Evolutionary conservation across 768 basidiomycete species (phyloP).

Genomic region (Termitomyces titanicus): DNA sequence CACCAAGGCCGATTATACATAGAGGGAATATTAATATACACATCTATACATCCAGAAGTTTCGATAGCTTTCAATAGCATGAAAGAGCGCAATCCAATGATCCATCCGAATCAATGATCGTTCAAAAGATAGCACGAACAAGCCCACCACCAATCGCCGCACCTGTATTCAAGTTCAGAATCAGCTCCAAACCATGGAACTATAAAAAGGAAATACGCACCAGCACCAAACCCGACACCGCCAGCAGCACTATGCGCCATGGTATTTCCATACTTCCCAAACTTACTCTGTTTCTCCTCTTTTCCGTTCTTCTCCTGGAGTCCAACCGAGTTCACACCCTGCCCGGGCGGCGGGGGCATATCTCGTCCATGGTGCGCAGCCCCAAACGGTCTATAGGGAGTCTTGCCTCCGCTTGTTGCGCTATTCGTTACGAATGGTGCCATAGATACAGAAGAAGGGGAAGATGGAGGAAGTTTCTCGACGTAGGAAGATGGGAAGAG

Average conservation of each 20-base stretch:
- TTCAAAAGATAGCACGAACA: neutral
- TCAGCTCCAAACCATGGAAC: neutral
- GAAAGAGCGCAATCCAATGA: too few relatives aligned
- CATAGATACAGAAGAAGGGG: slow-evolving; percentile 17
- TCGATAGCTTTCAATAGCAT: too few relatives aligned
- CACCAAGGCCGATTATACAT: too few relatives aligned
- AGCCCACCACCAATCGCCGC: slow-evolving; percentile 3
- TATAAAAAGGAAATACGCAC: slow-evolving; percentile 30
- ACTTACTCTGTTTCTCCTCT: slow-evolving; percentile 57
- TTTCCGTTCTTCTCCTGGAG: slow-evolving; percentile 37
- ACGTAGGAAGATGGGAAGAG: slow-evolving; percentile 80
- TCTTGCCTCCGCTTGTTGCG: slow-evolving; percentile 10
- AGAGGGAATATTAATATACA: too few relatives aligned
- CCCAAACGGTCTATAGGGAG: slow-evolving; percentile 40
- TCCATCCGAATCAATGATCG: too few relatives aligned
- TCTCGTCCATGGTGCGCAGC: slow-evolving; percentile 39
- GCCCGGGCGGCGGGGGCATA: slow-evolving; percentile 32
- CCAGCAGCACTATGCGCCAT: slow-evolving; percentile 62
- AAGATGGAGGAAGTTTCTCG: slow-evolving; percentile 40
- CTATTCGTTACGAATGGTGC: slow-evolving; percentile 9
- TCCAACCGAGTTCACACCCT: slow-evolving; percentile 36
- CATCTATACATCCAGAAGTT: too few relatives aligned
- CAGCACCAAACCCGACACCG: slow-evolving; percentile 76
- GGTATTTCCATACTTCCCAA: slow-evolving; percentile 54
- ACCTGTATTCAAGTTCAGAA: neutral